A percentile compares a stretch with the other conserved stretches of the same genome.
These are phyloP conservation scores for Salvia splendens DNA, from an alignment of 257 asterid species.

Conservation along the genomic window DNA sequence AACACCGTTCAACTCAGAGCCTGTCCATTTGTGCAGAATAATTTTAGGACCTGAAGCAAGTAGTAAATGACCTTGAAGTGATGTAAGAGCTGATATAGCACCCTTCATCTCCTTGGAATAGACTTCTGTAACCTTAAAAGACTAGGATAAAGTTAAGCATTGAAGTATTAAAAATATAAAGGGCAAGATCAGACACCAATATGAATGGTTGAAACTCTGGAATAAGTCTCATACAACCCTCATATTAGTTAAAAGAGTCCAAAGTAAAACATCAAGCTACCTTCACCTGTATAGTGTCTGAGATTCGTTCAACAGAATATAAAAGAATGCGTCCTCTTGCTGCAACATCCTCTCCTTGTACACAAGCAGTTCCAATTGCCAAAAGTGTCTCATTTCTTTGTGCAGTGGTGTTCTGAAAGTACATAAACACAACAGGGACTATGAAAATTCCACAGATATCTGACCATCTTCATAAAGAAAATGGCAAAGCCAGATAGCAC, in stretches of 20 bases:
- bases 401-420: constrained; percentile 69
- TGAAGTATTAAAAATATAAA: not conserved
- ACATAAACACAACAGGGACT: constrained; percentile 23
- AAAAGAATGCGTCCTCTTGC: constrained; percentile 94
- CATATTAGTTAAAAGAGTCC: constrained; percentile 19
- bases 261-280: constrained; percentile 42
- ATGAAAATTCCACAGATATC: constrained; percentile 17
- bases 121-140: constrained; percentile 77
- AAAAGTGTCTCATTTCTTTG: constrained; percentile 85
- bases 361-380: constrained; percentile 97
- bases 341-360: constrained; percentile 99
- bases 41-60: constrained; percentile 97
- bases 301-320: constrained; percentile 68
- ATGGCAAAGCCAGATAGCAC: constrained; percentile 17
- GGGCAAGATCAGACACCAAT: constrained; percentile 26
- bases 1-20: constrained; percentile 84
- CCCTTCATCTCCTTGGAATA: constrained; percentile 97
- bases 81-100: constrained; percentile 96
- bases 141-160: constrained; percentile 20
- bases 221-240: constrained; percentile 21
- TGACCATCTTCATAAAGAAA: constrained; percentile 15
- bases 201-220: constrained; percentile 23
- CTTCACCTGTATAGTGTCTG: constrained; percentile 65
- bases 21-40: constrained; percentile 92
- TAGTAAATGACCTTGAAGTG: constrained; percentile 93